Base-by-base conservation (phyloP, 2,329 filamentous ascomycete species). In the Pseudogymnoascus sp. region DNA sequence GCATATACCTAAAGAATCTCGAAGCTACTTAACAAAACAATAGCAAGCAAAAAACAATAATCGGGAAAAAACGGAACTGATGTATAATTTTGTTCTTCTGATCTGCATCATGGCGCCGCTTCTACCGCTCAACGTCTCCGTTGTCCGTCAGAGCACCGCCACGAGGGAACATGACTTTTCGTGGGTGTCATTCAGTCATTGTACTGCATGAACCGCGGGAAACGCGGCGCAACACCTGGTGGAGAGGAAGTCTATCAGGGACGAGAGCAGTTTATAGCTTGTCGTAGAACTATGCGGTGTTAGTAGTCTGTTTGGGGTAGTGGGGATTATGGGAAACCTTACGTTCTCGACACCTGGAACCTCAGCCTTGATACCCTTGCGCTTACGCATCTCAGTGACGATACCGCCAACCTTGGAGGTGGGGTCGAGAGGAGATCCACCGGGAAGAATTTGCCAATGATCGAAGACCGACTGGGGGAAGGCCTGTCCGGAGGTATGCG, bases 381-480 rank as follows among this genome's bases (percentile, higher is more conserved):
- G 90, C 88, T 97, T 97, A 76, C 94, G 91, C 88, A 95, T 96
- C 63, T 88, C 85, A 75, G 82, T 80, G 71, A 97, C 91, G 72
- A 97, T 82, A 75, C 84, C 78, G 76, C 92, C 94, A 72, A 88
- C 84, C 85, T 92, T 90, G 74, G 85, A 86, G 73, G 86, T 88
- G 75, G 78, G 69, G 79, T 99, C 93, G 74, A 97, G 85, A 70
- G 90, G 87, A 70, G 89, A 94, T 72, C 94, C 94, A 87, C 93
- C 93, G 71, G 92, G 90, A 70, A 97, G 87, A 72, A 94, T 81
- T 81, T 96, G 89, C 91, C 92, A 99, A 83, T 99, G 94, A 79
- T 97, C 93, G 81, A 99, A 99, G 73, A 99, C 91, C 73, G 88
- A 89, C 81, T 97, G 92, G 73, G 94, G 94, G 91, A 99, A 99